Percentiles rank a stretch among this genome's conserved stretches.
Conservation (phyloP, 371 early-diverging fungal genomes). For the Mucor circinelloides region DNA sequence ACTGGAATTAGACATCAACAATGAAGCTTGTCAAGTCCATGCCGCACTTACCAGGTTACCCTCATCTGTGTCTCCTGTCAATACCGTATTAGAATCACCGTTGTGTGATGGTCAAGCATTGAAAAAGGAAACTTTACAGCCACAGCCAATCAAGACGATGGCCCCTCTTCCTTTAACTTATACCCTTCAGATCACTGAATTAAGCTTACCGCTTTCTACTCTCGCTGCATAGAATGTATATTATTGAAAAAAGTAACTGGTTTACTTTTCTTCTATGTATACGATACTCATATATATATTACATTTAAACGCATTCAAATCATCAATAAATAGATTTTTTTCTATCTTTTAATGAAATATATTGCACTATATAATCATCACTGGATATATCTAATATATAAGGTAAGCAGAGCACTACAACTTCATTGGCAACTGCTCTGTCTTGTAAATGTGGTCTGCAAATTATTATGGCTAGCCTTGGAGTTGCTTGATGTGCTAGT, state of each 20-base stretch:
- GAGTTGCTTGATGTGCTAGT: too few relatives aligned
- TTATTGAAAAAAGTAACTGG: neutral
- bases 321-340: neutral
- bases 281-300: neutral
- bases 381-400: too few relatives aligned
- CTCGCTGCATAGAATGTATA: slow-evolving; percentile 29
- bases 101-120: slow-evolving; percentile 1
- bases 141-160: slow-evolving; percentile 15
- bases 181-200: slow-evolving; percentile 47
- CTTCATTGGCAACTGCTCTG: too few relatives aligned
- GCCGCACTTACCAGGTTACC: slow-evolving; percentile 37
- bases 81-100: neutral
- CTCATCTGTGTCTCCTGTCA: slow-evolving; percentile 7
- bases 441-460: too few relatives aligned
- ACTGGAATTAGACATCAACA: slow-evolving; percentile 29
- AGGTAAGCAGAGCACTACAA: too few relatives aligned
- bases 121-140: slow-evolving; percentile 13
- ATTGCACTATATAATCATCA: too few relatives aligned
- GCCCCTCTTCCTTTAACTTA: slow-evolving; percentile 43
- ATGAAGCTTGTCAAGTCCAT: slow-evolving; percentile 37
- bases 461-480: too few relatives aligned
- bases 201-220: slow-evolving; percentile 45
- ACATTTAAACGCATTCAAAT: neutral
- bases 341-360: too few relatives aligned
- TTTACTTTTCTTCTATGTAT: neutral